Conservation (phyloP, 495 filamentous ascomycete species). For the Aspergillus cavernicola region DNA sequence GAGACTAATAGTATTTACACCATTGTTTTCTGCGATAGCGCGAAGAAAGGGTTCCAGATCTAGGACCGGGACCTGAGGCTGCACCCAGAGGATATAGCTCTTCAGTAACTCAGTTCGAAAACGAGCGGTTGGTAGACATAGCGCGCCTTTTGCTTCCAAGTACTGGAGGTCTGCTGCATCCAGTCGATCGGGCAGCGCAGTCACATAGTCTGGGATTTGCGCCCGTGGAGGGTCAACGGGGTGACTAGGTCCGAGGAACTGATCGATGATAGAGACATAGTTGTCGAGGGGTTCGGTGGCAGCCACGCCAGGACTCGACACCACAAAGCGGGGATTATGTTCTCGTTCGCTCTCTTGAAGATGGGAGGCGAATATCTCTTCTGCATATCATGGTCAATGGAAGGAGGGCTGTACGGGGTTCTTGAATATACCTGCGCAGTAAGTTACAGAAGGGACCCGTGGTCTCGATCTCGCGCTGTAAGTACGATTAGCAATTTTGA, state of each 20-base stretch:
- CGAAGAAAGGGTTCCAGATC: neutral
- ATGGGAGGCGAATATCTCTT: neutral
- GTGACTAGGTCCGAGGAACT: neutral
- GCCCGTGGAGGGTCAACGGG: neutral
- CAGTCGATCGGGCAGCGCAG: neutral
- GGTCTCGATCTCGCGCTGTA: neutral
- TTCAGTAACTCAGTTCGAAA: conserved; percentile 4
- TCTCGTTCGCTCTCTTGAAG: neutral
- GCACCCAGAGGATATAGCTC: conserved; percentile 6
- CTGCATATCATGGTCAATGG: neutral
- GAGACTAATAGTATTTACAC: neutral
- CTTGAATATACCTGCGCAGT: neutral
- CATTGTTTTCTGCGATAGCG: neutral
- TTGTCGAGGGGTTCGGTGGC: conserved; percentile 2
- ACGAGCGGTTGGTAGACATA: neutral
- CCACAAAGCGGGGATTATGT: neutral
- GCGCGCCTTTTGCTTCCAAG: conserved; percentile 1
- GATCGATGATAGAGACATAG: neutral
- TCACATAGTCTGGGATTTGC: conserved; percentile 1
- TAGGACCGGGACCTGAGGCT: conserved; percentile 4
- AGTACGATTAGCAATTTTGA: neutral
- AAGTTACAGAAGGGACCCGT: neutral
- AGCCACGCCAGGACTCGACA: neutral
- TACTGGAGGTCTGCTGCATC: conserved; percentile 1
- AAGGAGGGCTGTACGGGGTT: neutral